Percentiles rank a stretch among this genome's conserved stretches.
Evolutionary conservation across 441 rosid genomes (phyloP).

Genomic region (Metrosideros polymorpha): DNA sequence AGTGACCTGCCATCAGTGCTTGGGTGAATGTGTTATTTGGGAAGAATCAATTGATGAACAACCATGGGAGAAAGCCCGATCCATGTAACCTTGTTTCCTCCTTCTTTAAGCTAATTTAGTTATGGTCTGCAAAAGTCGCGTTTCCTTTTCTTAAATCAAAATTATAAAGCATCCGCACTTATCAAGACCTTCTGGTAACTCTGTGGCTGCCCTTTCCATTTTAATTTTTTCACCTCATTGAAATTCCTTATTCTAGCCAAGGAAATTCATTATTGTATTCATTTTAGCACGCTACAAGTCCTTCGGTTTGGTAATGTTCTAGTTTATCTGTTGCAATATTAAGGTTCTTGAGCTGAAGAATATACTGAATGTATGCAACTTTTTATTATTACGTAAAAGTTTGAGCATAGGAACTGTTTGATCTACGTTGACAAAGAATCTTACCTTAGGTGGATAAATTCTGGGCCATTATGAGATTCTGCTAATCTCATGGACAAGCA

Average conservation of each 20-base stretch:
- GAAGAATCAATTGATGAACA: constrained; percentile 89
- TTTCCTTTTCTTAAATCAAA: background rate
- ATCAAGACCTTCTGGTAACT: background rate
- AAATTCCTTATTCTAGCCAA: background rate
- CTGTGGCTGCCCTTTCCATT: background rate
- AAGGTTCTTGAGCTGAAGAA: background rate
- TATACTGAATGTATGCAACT: background rate
- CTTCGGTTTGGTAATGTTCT: background rate
- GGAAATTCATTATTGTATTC: background rate
- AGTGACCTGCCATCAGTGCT: constrained; percentile 72
- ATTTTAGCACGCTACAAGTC: background rate
- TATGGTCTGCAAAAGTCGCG: background rate
- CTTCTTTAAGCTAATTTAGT: background rate
- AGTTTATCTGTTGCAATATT: background rate
- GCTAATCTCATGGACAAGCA: background rate
- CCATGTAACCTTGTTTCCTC: constrained; percentile 33
- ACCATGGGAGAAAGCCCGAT: constrained; percentile 95
- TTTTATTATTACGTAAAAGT: background rate
- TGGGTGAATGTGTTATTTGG: constrained; percentile 92
- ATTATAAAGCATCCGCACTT: background rate
- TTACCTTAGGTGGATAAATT: background rate
- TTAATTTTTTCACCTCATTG: background rate
- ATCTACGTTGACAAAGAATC: background rate
- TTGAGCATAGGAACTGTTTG: background rate
- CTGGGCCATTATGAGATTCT: background rate